Evolutionary conservation across 441 rosid species (phyloP).

Genomic region (Metrosideros polymorpha): DNA sequence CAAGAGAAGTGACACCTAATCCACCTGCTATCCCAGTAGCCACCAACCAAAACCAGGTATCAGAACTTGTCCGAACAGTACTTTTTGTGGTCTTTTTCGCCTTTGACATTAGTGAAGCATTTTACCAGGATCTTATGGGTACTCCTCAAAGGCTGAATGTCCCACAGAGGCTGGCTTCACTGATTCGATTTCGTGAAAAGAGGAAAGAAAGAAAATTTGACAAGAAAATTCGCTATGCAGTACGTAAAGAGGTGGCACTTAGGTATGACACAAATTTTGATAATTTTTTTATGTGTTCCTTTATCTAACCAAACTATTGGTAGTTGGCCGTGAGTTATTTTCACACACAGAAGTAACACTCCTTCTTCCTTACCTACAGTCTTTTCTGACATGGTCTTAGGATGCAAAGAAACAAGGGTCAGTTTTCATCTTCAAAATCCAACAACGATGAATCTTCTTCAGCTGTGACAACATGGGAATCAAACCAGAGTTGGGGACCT

Average conservation of each 20-base stretch:
- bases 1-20: slow-evolving; percentile 16
- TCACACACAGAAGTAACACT: background rate
- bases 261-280: slow-evolving; percentile 7
- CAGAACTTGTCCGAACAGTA: background rate
- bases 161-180: slow-evolving; percentile 24
- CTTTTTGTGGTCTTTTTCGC: background rate
- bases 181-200: slow-evolving; percentile 19
- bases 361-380: background rate
- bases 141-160: slow-evolving; percentile 18
- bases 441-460: slow-evolving; percentile 18
- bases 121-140: slow-evolving; percentile 20
- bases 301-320: background rate
- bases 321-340: background rate
- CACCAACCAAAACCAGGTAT: background rate
- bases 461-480: background rate
- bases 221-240: slow-evolving; percentile 21
- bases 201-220: slow-evolving; percentile 21
- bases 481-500: background rate
- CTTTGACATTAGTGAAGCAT: background rate
- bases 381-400: slow-evolving; percentile 3
- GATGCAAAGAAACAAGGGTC: slow-evolving; percentile 30
- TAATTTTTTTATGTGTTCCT: background rate
- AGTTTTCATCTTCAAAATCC: slow-evolving; percentile 18
- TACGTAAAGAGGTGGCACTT: slow-evolving; percentile 23
- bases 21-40: slow-evolving; percentile 11